These are phyloP conservation scores for Cystoderma amianthinum DNA, from an alignment of 768 basidiomycete species.

Conservation along the genomic window DNA sequence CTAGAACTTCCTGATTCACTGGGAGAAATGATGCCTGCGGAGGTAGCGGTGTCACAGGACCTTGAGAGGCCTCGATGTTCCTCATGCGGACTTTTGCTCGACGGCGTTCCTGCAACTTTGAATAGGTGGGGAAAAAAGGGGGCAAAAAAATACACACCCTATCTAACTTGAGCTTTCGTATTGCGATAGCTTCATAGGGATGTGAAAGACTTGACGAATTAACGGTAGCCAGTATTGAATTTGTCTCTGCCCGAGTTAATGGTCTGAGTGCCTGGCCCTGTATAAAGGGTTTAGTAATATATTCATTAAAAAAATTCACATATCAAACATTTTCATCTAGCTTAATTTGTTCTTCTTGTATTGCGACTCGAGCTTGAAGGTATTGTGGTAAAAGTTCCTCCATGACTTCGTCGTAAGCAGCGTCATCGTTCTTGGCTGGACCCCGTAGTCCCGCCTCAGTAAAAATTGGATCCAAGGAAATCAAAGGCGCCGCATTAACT, in stretches of 20 bases:
- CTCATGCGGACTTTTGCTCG: slow-evolving; percentile 12
- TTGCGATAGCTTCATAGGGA: slow-evolving; percentile 23
- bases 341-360: slow-evolving; percentile 14
- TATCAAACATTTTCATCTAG: slow-evolving; percentile 17
- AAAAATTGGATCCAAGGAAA: slow-evolving; percentile 10
- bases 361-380: slow-evolving; percentile 12
- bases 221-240: slow-evolving; percentile 21
- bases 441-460: slow-evolving; percentile 11
- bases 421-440: slow-evolving; percentile 8
- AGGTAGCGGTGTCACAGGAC: slow-evolving; percentile 27
- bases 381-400: slow-evolving; percentile 19
- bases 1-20: slow-evolving; percentile 29
- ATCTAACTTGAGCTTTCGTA: slow-evolving; percentile 40
- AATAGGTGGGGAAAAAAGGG: neutral
- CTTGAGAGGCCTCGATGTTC: slow-evolving; percentile 12
- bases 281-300: no score
- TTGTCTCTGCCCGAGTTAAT: slow-evolving; percentile 32
- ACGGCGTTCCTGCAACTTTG: slow-evolving; percentile 25
- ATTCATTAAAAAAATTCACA: no score
- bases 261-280: slow-evolving; percentile 31
- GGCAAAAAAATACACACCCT: slow-evolving; percentile 18
- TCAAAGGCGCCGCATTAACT: neutral
- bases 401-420: slow-evolving; percentile 23
- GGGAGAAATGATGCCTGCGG: slow-evolving; percentile 15
- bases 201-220: slow-evolving; percentile 13